Percentiles rank a stretch among this genome's conserved stretches.
Conservation (phyloP, 371 early-diverging fungal species). For the Mucor plumbeus region DNA sequence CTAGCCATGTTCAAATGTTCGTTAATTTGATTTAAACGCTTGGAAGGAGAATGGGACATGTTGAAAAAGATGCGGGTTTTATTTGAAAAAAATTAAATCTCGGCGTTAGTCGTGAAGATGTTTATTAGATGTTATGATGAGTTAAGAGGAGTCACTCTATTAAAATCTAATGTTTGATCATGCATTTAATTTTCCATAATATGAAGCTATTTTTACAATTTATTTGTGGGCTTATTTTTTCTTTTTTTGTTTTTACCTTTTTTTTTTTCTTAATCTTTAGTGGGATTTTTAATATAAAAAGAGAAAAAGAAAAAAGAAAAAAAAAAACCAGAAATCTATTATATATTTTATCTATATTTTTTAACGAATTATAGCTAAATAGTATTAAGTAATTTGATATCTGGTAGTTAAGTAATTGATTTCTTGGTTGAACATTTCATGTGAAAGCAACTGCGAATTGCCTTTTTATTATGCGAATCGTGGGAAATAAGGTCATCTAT, state of each 20-base stretch:
- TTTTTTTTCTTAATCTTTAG: neutral
- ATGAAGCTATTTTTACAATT: neutral
- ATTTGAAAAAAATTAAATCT: conserved; percentile 3
- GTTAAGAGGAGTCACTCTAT: conserved; percentile 6
- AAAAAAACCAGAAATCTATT: neutral
- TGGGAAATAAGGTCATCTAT: conserved; percentile 13
- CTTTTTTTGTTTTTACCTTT: no score
- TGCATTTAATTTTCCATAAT: neutral
- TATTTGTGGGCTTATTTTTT: neutral
- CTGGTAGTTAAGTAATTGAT: neutral
- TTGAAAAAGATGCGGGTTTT: conserved; percentile 25
- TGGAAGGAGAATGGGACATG: conserved; percentile 27
- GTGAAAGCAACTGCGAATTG: conserved; percentile 15
- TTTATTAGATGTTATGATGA: neutral
- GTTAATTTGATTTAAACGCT: conserved; percentile 30
- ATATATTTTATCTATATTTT: neutral
- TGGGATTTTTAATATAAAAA: neutral
- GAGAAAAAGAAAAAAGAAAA: neutral
- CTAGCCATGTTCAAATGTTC: conserved; percentile 28
- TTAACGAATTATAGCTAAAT: neutral
- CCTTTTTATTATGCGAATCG: conserved; percentile 5
- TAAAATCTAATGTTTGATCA: neutral
- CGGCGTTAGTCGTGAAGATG: conserved; percentile 5
- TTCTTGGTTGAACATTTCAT: neutral
- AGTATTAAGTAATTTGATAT: conserved; percentile 6